Base-by-base conservation (phyloP, 441 rosid genomes). In the Pelargonium citronellum region DNA sequence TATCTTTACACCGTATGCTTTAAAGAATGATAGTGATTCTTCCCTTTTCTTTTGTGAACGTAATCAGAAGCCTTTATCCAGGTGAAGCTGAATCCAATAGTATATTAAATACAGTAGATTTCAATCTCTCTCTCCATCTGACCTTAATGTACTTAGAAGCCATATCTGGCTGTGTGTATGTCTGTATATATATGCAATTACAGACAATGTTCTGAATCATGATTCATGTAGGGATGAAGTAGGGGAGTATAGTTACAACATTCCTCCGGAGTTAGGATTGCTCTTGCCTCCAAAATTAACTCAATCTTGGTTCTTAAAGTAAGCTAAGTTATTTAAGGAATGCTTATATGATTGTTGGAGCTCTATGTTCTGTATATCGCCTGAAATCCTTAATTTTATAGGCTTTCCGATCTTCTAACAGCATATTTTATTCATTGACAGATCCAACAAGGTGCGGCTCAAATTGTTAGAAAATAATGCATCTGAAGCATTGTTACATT, bases 231-330 rank as follows among this genome's bases (percentile, higher is more conserved):
- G 99, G 82, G 87, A 86, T 72, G 92, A 87, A 76, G 69, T 83
- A 64, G 78, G 69, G 80, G 87, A 83, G 77, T 71, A 77, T 73
- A 83, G 76, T 78, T 68, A 73, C 79, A 64, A 70, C 78, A 77
- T 87, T 72, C 81, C 88, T 73, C 95, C 95, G 22, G 96, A 91
- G 60, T 70, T 74, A 0, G 99, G 99, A 73, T 77, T 91, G 75
- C 66, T 78, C 80, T 86, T 86, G 81, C 88, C 89, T 71, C 91
- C 87, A 60, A 85, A 87, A 81, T 82, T 90, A 68, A 82, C 79
- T 15, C 79, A 81, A 34, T 85, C 99, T 15, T 95, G 97, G 97
- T 90, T 88, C 81, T 68, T 73, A 73, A 87, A 84, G 99, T 95
- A 86, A 79, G 88, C 69, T 68, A 44, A 68, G 9, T 61, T 47